Evolutionary conservation across 1,284 basidiomycete genomes (phyloP).

Genomic region (Ustilago shanxiensis): DNA sequence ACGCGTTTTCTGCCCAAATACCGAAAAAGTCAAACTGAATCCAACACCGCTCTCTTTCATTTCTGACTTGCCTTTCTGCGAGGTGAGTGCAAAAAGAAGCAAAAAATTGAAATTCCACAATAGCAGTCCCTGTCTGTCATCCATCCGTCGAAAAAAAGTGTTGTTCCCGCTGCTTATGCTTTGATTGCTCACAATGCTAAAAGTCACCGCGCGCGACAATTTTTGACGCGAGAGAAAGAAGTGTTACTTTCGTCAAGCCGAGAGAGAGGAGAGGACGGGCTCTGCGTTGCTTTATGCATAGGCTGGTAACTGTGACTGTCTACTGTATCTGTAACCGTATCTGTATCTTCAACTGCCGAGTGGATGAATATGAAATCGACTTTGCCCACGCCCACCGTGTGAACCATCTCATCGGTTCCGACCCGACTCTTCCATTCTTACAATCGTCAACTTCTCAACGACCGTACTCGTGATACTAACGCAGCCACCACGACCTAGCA

Average conservation of each 20-base stretch:
- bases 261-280: not conserved
- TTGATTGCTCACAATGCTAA: too few relatives aligned
- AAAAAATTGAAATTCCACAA: constrained; percentile 1
- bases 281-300: not conserved
- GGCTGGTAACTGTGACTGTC: too few relatives aligned
- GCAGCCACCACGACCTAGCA: not conserved
- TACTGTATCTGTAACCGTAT: too few relatives aligned
- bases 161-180: too few relatives aligned
- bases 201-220: not conserved
- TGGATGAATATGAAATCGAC: not conserved
- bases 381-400: not conserved
- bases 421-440: not conserved
- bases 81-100: not conserved
- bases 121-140: constrained; percentile 12
- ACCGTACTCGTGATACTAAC: too few relatives aligned
- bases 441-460: not conserved
- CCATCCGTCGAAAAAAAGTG: too few relatives aligned
- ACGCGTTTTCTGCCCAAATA: constrained; percentile 19
- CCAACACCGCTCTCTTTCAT: constrained; percentile 5
- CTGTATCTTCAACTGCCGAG: not conserved
- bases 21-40: not conserved
- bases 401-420: not conserved
- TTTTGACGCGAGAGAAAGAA: not conserved
- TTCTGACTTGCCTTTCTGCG: not conserved
- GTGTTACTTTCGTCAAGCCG: constrained; percentile 10